Conservation (phyloP, 495 filamentous ascomycete species). For the Pyronema omphalodes region DNA sequence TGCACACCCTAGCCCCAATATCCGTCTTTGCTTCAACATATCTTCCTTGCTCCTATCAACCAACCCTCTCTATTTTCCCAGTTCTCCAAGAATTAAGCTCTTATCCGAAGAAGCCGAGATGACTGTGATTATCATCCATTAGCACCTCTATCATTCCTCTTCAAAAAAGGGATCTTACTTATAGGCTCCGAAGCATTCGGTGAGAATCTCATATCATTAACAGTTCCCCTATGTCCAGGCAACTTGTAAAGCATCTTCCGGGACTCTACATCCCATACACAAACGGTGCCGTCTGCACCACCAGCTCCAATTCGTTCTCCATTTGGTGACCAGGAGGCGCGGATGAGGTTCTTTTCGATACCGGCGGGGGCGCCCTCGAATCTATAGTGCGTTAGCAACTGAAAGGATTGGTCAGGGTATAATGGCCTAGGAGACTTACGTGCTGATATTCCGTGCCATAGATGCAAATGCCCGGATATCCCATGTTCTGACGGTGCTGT, state of each 20-base stretch:
- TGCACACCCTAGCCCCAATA: too few relatives aligned
- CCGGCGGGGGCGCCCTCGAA: constrained; percentile 66
- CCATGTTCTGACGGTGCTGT: constrained; percentile 87
- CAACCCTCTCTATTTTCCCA: constrained; percentile 34
- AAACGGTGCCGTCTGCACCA: constrained; percentile 72
- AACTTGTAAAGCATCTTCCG: constrained; percentile 86
- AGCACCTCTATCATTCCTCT: neutral
- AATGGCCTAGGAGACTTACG: constrained; percentile 31
- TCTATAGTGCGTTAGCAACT: constrained; percentile 1
- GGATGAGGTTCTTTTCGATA: constrained; percentile 78
- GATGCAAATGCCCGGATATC: constrained; percentile 92
- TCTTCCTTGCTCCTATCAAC: neutral
- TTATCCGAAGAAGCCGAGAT: constrained; percentile 73
- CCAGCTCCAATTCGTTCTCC: constrained; percentile 78
- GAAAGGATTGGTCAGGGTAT: neutral
- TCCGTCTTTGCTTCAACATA: neutral
- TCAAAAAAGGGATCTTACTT: constrained; percentile 41
- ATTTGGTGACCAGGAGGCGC: constrained; percentile 75
- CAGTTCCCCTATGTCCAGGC: constrained; percentile 85
- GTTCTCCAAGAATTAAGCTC: constrained; percentile 58
- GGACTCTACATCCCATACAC: constrained; percentile 69
- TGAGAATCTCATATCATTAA: constrained; percentile 86
- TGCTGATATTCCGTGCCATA: constrained; percentile 58
- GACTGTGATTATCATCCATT: constrained; percentile 28
- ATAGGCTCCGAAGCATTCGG: constrained; percentile 61